Conservation (phyloP, 768 basidiomycete species). For the Candolleomyces eurysporus region DNA sequence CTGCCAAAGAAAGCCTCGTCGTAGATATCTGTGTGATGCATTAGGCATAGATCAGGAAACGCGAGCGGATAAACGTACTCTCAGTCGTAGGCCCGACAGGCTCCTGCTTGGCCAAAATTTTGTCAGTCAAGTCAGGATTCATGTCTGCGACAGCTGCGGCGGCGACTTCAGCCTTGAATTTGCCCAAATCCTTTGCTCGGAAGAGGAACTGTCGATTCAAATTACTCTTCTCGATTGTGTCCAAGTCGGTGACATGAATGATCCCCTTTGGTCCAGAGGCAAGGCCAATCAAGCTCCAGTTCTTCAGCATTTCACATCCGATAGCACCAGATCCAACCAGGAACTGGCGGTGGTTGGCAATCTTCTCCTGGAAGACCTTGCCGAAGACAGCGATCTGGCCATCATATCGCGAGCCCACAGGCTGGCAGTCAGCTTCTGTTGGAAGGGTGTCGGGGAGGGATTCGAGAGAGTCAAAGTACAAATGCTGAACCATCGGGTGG, state of each 20-base stretch:
- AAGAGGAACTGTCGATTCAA: slow-evolving; percentile 98
- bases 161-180: slow-evolving; percentile 96
- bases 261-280: slow-evolving; percentile 74
- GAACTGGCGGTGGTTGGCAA: slow-evolving; percentile 89
- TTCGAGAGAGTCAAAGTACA: slow-evolving; percentile 98
- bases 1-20: slow-evolving; percentile 83
- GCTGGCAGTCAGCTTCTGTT: slow-evolving; percentile 80
- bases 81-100: slow-evolving; percentile 92
- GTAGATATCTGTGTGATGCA: slow-evolving; percentile 63
- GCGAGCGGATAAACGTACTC: slow-evolving; percentile 49
- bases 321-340: slow-evolving; percentile 98
- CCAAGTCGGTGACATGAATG: slow-evolving; percentile 94
- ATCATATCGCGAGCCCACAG: slow-evolving; percentile 84
- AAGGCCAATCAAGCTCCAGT: slow-evolving; percentile 99
- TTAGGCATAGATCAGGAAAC: slow-evolving; percentile 43
- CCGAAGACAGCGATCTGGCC: slow-evolving; percentile 96
- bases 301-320: slow-evolving; percentile 99
- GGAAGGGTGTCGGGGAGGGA: slow-evolving; percentile 79
- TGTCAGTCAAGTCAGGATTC: slow-evolving; percentile 88
- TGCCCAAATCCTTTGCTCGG: slow-evolving; percentile 91
- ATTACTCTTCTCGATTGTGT: slow-evolving; percentile 99
- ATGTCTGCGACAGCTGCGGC: slow-evolving; percentile 89
- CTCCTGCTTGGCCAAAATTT: slow-evolving; percentile 87
- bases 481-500: slow-evolving; percentile 90
- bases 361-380: slow-evolving; percentile 86